Evolutionary conservation across 805 yeast genomes (phyloP).

Genomic region (Blastobotrys robertii): DNA sequence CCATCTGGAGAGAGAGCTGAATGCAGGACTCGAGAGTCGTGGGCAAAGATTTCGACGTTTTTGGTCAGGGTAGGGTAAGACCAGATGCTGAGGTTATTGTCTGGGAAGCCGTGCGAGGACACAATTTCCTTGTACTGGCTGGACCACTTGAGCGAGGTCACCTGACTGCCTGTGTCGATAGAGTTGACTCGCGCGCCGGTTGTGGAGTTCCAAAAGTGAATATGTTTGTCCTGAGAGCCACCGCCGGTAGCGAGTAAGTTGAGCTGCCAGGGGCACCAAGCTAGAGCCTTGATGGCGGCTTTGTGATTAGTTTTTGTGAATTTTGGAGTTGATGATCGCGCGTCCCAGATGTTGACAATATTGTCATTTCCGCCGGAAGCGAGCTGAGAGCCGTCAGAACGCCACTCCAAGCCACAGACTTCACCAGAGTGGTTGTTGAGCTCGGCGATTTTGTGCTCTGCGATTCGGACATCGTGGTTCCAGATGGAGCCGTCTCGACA

Average conservation of each 20-base stretch:
- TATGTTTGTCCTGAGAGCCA: slow-evolving; percentile 79
- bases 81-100: slow-evolving; percentile 73
- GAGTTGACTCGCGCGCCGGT: slow-evolving; percentile 81
- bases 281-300: slow-evolving; percentile 91
- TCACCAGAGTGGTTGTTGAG: slow-evolving; percentile 72
- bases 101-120: slow-evolving; percentile 90
- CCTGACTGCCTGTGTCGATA: slow-evolving; percentile 88
- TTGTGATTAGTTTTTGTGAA: slow-evolving; percentile 71
- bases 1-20: slow-evolving; percentile 87
- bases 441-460: slow-evolving; percentile 57
- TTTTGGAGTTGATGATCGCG: slow-evolving; percentile 55
- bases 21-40: slow-evolving; percentile 76
- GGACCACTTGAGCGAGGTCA: slow-evolving; percentile 91
- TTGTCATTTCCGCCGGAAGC: slow-evolving; percentile 95
- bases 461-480: slow-evolving; percentile 83
- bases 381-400: slow-evolving; percentile 71
- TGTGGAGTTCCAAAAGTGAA: slow-evolving; percentile 91
- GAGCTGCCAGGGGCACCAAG: slow-evolving; percentile 86
- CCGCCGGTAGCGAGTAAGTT: slow-evolving; percentile 93
- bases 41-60: slow-evolving; percentile 87
- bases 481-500: slow-evolving; percentile 75
- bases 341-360: slow-evolving; percentile 88
- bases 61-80: slow-evolving; percentile 77
- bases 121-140: slow-evolving; percentile 53
- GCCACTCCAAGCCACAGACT: slow-evolving; percentile 85